Percentiles rank a stretch among this genome's conserved stretches.
These are phyloP conservation scores for Penicillium carneum DNA, from an alignment of 2,329 filamentous ascomycete species.

Conservation along the genomic window DNA sequence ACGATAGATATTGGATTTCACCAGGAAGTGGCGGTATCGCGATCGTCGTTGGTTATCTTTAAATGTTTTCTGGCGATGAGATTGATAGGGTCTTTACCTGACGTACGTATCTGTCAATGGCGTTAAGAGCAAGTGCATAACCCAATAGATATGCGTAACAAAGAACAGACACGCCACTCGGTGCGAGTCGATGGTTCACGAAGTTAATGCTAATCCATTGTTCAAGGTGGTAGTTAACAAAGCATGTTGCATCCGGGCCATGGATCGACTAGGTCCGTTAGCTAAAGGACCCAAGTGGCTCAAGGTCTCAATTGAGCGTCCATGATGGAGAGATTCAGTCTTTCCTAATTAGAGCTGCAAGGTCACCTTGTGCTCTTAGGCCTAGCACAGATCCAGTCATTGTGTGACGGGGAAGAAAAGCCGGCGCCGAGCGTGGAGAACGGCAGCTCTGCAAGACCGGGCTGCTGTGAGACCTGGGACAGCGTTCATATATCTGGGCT, in stretches of 20 bases:
- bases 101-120: neutral
- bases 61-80: neutral
- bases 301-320: conserved; percentile 6
- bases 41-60: neutral
- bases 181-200: neutral
- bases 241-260: conserved; percentile 21
- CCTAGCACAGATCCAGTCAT: conserved; percentile 16
- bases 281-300: neutral
- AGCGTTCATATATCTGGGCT: conserved; percentile 11
- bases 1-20: neutral
- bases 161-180: neutral
- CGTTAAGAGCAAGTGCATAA: neutral
- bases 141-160: neutral
- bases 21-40: neutral
- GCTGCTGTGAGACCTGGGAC: conserved; percentile 29
- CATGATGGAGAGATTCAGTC: conserved; percentile 4
- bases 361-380: conserved; percentile 23
- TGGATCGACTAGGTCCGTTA: conserved; percentile 2
- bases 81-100: neutral
- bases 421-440: conserved; percentile 30
- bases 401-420: conserved; percentile 26
- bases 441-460: conserved; percentile 27
- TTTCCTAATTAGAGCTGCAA: conserved; percentile 17
- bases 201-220: neutral
- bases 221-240: conserved; percentile 6